These are phyloP conservation scores for Crithidia sp. DNA, from an alignment of 208 protist species.

Conservation along the genomic window DNA sequence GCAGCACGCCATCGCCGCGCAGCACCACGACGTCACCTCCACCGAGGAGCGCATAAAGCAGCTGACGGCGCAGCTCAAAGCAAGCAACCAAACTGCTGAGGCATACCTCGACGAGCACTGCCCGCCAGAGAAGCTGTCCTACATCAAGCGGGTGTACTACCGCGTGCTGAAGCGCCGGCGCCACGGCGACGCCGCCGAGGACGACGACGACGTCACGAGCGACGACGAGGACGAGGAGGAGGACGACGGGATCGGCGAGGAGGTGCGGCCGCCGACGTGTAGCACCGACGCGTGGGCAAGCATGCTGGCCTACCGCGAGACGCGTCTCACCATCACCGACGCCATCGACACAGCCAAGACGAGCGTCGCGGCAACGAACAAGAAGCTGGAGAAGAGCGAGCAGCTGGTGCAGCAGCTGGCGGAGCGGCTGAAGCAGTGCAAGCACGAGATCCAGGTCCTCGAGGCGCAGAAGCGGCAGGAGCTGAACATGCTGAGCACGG, in stretches of 20 bases:
- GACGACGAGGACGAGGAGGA: slow-evolving; percentile 86
- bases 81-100: slow-evolving; percentile 76
- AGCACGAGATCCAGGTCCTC: slow-evolving; percentile 88
- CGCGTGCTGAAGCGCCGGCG: slow-evolving; percentile 93
- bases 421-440: slow-evolving; percentile 59
- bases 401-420: slow-evolving; percentile 76
- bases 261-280: slow-evolving; percentile 91
- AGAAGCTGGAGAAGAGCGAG: slow-evolving; percentile 51
- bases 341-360: slow-evolving; percentile 73
- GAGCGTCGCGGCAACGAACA: slow-evolving; percentile 28
- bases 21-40: slow-evolving; percentile 51
- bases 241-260: slow-evolving; percentile 93
- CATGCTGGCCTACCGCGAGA: slow-evolving; percentile 91
- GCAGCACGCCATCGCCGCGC: slow-evolving; percentile 58
- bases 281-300: slow-evolving; percentile 81
- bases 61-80: slow-evolving; percentile 72
- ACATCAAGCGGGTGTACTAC: slow-evolving; percentile 92
- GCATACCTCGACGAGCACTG: slow-evolving; percentile 85
- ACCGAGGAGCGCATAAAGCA: slow-evolving; percentile 65
- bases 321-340: slow-evolving; percentile 92
- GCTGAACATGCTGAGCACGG: slow-evolving; percentile 95
- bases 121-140: slow-evolving; percentile 68
- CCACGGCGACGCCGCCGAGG: slow-evolving; percentile 64
- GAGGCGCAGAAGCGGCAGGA: slow-evolving; percentile 94
- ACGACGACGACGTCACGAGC: slow-evolving; percentile 85